Base-by-base conservation (phyloP, 345 rosid species). In the Brassica nigra region DNA sequence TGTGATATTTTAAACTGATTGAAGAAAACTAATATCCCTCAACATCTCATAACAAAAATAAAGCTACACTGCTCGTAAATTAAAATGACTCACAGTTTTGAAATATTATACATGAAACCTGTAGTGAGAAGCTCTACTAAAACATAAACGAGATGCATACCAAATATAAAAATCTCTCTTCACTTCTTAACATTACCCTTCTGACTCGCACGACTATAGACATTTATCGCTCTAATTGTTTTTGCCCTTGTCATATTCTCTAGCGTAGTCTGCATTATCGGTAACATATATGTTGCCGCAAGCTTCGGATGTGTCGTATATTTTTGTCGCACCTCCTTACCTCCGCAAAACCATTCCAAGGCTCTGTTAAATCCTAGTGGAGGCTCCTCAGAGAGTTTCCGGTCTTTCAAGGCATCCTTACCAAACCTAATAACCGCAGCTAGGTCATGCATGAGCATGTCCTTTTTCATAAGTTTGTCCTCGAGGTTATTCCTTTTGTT, bases 231-330 rank as follows among this genome's bases (percentile, higher is more conserved):
- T 33, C 0, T 31, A 33, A 2, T 0, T 28, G 8, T n/a, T 58
- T 29, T 58, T 6, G 3, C 6, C 33, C 2, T 0, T 7, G 1
- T 11, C 68, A 42, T 39, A 34, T 16, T 0, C 8, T 7, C 2
- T 11, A 2, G 3, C 47, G 2, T 1, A 58, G 2, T 0, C 61
- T 37, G 3, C 73, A 76, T 15, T 8, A 0, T 6, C 39, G 20
- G 44, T 67, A 57, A 5, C 8, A 76, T 67, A 67, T 3, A 10
- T 67, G 16, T 18, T 8, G 61, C 11, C n/a, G 44, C 79, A 76
- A 0, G 59, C 42, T 57, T 66, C 6, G 59, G 67, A 29, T 76
- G 8, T 18, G n/a, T 29, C 58, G 29, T n/a, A 27, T 67, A 67
- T 0, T 3, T 0, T 28, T 3, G 2, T 28, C 73, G 67, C 44